Evolutionary conservation across 2,329 filamentous ascomycete genomes (phyloP).

Genomic region (Hypoxylon sp.): DNA sequence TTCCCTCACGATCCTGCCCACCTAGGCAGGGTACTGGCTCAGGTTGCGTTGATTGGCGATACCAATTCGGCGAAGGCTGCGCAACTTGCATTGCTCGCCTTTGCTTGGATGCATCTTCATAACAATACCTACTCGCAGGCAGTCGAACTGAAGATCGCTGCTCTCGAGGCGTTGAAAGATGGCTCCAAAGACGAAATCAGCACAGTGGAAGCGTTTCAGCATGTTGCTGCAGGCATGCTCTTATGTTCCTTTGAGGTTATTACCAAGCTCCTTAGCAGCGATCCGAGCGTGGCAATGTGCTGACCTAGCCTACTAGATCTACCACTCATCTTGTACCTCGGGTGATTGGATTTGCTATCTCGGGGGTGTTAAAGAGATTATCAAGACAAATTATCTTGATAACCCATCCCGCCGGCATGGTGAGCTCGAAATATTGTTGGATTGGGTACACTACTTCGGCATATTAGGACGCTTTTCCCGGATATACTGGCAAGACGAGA

Average conservation of each 20-base stretch:
- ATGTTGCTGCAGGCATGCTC: conserved; percentile 41
- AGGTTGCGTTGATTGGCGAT: conserved; percentile 24
- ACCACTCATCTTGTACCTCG: conserved; percentile 27
- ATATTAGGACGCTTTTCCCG: conserved; percentile 41
- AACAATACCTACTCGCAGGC: conserved; percentile 30
- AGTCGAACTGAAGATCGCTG: conserved; percentile 36
- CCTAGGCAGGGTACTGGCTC: conserved; percentile 35
- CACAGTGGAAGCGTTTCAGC: conserved; percentile 35
- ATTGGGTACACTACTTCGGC: conserved; percentile 45
- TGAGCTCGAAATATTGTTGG: conserved; percentile 36
- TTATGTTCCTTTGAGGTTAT: conserved; percentile 40
- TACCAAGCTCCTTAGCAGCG: neutral
- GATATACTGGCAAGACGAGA: conserved; percentile 37
- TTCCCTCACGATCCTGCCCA: conserved; percentile 33
- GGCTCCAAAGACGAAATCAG: neutral
- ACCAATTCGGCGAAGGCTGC: conserved; percentile 29
- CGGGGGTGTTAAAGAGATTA: conserved; percentile 34
- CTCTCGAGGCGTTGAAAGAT: conserved; percentile 10
- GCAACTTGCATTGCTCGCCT: conserved; percentile 31
- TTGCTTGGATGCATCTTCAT: conserved; percentile 35
- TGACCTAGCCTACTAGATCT: conserved; percentile 9
- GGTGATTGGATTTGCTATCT: conserved; percentile 32
- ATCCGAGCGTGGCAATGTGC: neutral
- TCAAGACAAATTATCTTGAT: conserved; percentile 21
- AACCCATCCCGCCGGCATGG: conserved; percentile 3